phyloP scores from a whole-genome alignment of 495 filamentous ascomycete species.

The Tuber melanosporum region DNA sequence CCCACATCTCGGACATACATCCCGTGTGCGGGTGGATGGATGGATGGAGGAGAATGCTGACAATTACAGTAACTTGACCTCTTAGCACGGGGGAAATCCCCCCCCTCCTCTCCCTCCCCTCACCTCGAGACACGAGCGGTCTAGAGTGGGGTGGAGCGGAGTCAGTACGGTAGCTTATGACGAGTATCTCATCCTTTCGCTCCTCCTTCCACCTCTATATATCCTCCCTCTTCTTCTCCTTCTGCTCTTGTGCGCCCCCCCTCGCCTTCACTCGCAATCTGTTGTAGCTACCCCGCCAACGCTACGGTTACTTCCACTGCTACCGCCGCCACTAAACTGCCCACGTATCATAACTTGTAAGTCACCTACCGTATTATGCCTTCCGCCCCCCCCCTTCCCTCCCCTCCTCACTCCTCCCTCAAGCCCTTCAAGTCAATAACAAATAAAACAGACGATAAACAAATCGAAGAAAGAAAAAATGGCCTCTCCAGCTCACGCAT shows the following conservation, averaged over 20 bases:
- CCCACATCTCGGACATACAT: not conserved
- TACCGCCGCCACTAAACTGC: not conserved
- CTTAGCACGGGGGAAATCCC: not conserved
- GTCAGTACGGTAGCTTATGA: not conserved
- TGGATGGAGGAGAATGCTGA: not conserved
- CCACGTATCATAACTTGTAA: not conserved
- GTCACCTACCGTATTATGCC: not conserved
- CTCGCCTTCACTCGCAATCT: not conserved
- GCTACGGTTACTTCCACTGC: not conserved
- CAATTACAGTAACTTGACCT: not conserved
- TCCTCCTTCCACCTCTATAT: too few relatives aligned
- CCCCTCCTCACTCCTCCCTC: slow-evolving; percentile 10
- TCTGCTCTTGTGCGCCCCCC: not conserved
- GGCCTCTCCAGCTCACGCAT: slow-evolving; percentile 77
- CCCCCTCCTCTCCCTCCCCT: not conserved
- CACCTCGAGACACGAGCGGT: not conserved
- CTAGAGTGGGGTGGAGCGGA: not conserved
- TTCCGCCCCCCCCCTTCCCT: not conserved
- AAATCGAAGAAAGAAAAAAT: slow-evolving; percentile 52
- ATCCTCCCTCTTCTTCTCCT: not conserved
- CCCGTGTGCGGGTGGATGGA: not conserved
- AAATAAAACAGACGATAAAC: not conserved
- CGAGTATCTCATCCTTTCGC: not conserved
- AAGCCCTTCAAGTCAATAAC: not conserved
- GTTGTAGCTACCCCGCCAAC: not conserved